Conservation (phyloP, 2,329 filamentous ascomycete species). For the Thielaviopsis musarum region DNA sequence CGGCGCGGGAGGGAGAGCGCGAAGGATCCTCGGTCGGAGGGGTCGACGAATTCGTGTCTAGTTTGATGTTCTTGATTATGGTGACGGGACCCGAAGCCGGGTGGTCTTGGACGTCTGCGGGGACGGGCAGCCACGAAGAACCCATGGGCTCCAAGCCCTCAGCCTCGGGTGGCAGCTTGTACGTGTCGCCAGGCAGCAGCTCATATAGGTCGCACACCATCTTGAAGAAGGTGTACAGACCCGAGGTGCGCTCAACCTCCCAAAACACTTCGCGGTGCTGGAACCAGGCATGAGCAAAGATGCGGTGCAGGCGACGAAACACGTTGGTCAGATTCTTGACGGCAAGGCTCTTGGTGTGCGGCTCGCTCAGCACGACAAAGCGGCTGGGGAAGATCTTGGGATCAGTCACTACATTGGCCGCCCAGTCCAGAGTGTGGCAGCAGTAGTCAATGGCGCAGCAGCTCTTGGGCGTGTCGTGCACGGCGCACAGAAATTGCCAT, state of each 20-base stretch:
- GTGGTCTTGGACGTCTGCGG: constrained; percentile 17
- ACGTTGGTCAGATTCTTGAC: constrained; percentile 84
- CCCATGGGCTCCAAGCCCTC: constrained; percentile 51
- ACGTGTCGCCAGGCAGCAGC: constrained; percentile 81
- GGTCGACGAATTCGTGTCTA: neutral
- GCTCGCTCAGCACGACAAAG: constrained; percentile 40
- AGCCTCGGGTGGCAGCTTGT: constrained; percentile 84
- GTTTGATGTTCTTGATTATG: constrained; percentile 4
- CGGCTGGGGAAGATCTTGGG: constrained; percentile 90
- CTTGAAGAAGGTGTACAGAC: constrained; percentile 92
- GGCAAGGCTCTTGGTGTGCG: constrained; percentile 44
- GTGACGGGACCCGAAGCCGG: constrained; percentile 16
- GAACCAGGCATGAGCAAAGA: constrained; percentile 98
- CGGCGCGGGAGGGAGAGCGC: constrained; percentile 39
- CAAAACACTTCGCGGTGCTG: constrained; percentile 92
- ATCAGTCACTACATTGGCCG: constrained; percentile 82
- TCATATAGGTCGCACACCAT: constrained; percentile 87
- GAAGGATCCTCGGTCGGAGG: constrained; percentile 4
- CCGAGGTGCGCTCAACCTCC: constrained; percentile 79
- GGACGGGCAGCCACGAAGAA: neutral
- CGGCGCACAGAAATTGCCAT: constrained; percentile 97
- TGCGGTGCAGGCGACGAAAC: constrained; percentile 82
- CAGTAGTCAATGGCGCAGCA: constrained; percentile 99
- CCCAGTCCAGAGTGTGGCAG: constrained; percentile 97
- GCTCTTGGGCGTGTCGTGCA: constrained; percentile 89